Conservation (phyloP, 495 filamentous ascomycete species). For the Hyaloscypha finlandica region DNA sequence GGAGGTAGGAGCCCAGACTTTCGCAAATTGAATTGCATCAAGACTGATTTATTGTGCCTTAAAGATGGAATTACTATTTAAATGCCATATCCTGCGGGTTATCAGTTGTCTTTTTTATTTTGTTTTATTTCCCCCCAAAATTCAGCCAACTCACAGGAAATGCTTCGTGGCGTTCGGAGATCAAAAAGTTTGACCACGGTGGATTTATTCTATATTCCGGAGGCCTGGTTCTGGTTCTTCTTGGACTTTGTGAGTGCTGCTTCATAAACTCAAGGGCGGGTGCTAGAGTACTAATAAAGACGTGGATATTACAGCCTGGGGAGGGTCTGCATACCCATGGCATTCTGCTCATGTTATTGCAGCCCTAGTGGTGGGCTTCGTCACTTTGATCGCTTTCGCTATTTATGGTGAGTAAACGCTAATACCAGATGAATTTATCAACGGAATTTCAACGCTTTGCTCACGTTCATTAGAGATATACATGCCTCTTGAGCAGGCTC, state of each 20-base stretch:
- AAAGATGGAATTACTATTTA: constrained; percentile 40
- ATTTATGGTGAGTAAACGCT: constrained; percentile 32
- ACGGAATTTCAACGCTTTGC: constrained; percentile 11
- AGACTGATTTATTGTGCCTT: constrained; percentile 4
- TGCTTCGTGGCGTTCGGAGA: background rate
- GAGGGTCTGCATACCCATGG: constrained; percentile 45
- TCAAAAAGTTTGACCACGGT: constrained; percentile 42
- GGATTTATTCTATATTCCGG: constrained; percentile 39
- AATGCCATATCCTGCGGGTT: constrained; percentile 38
- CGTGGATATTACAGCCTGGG: constrained; percentile 38
- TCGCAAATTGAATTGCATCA: background rate
- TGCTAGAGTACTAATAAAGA: constrained; percentile 18
- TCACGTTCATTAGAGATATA: constrained; percentile 28
- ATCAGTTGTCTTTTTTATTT: constrained; percentile 32
- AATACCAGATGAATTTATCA: background rate
- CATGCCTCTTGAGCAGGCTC: constrained; percentile 20
- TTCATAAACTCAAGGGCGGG: constrained; percentile 22
- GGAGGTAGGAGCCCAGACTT: constrained; percentile 27
- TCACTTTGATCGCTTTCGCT: constrained; percentile 41
- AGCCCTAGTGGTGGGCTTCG: constrained; percentile 42
- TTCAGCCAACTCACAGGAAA: constrained; percentile 29
- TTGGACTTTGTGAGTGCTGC: constrained; percentile 31
- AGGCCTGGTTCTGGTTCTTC: constrained; percentile 39
- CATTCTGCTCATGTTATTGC: constrained; percentile 42
- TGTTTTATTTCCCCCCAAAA: constrained; percentile 38